These are phyloP conservation scores for Penium margaritaceum DNA, from an alignment of 139 green algal genomes.

Conservation along the genomic window DNA sequence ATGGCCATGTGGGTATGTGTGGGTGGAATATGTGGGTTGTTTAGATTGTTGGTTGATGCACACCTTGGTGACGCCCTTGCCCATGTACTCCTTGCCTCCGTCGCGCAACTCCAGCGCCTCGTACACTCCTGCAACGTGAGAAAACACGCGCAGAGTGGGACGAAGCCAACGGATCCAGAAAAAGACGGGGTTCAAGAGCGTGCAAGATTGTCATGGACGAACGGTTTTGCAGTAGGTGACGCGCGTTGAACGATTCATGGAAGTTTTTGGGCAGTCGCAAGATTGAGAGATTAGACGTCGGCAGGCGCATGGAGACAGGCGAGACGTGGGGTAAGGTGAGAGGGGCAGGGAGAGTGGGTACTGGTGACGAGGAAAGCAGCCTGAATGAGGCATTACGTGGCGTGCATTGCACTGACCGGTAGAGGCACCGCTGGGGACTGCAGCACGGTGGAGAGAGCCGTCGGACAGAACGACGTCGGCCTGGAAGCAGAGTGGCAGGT, in stretches of 20 bases:
- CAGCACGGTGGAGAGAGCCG: conserved; percentile 20
- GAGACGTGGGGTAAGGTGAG: no score
- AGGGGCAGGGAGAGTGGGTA: no score
- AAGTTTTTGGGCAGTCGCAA: no score
- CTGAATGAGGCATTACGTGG: background rate
- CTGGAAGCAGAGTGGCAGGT: background rate
- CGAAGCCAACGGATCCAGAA: background rate
- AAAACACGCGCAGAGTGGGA: background rate
- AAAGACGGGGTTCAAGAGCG: background rate
- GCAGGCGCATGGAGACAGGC: no score
- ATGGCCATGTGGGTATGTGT: no score
- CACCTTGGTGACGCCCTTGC: conserved; percentile 85
- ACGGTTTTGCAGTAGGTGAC: no score
- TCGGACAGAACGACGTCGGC: conserved; percentile 38
- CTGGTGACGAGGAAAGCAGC: no score
- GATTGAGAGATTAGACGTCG: no score
- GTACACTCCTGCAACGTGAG: conserved; percentile 69
- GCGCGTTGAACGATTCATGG: no score
- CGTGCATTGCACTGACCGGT: conserved; percentile 9
- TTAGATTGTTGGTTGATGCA: background rate
- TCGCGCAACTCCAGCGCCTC: conserved; percentile 96
- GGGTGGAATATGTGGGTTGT: no score
- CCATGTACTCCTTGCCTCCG: conserved; percentile 71
- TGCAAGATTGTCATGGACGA: no score
- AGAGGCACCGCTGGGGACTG: conserved; percentile 33